A percentile compares a stretch with the other conserved stretches of the same genome.
Conservation (phyloP, 495 filamentous ascomycete genomes). For the Hypoxylon perforatum region DNA sequence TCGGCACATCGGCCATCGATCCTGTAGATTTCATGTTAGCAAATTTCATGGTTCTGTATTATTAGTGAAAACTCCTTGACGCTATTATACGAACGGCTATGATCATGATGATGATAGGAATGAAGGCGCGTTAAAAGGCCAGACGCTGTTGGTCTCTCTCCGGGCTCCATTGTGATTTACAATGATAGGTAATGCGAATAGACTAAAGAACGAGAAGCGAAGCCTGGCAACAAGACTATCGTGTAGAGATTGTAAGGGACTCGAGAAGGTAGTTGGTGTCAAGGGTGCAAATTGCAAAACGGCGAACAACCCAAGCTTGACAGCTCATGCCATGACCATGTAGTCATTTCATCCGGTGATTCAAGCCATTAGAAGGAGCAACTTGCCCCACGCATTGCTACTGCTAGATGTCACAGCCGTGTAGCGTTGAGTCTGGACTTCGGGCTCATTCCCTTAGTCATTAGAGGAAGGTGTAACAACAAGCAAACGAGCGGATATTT, state of each 20-base stretch:
- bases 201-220: background rate
- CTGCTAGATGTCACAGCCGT: constrained; percentile 1
- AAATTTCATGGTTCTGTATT: background rate
- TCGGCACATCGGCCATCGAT: constrained; percentile 69
- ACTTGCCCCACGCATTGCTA: constrained; percentile 7
- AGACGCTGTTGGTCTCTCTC: constrained; percentile 19
- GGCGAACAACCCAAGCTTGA: background rate
- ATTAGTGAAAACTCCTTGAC: constrained; percentile 23
- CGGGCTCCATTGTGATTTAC: constrained; percentile 20
- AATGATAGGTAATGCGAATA: constrained; percentile 8
- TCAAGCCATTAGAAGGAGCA: constrained; percentile 7
- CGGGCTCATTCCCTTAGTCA: background rate
- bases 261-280: background rate
- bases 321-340: background rate
- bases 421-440: background rate
- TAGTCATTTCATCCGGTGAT: background rate
- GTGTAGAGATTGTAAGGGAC: background rate
- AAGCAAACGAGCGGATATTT: background rate
- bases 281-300: background rate
- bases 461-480: constrained; percentile 6
- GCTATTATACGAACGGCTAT: constrained; percentile 8
- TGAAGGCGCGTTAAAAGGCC: constrained; percentile 16
- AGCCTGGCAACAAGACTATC: background rate
- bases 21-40: constrained; percentile 45
- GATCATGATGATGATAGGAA: constrained; percentile 26